Evolutionary conservation across 208 protist species (phyloP).

Genomic region (Naegleria fowleri): DNA sequence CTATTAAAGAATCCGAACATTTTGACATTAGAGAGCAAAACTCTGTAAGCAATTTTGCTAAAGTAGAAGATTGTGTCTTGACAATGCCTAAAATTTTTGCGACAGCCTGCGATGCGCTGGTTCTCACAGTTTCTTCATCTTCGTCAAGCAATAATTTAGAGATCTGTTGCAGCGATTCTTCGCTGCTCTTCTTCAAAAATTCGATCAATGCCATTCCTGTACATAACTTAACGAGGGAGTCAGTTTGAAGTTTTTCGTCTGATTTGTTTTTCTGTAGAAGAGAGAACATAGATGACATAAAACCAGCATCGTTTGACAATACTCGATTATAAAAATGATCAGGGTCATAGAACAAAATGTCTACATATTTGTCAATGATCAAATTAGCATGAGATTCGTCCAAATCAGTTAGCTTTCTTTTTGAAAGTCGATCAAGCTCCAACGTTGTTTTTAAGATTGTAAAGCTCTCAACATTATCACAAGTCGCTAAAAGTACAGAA

Average conservation of each 20-base stretch:
- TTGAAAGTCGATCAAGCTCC: neutral
- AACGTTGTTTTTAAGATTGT: neutral
- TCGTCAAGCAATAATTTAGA: neutral
- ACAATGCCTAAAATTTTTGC: neutral
- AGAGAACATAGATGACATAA: neutral
- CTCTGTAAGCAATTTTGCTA: neutral
- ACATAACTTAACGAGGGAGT: neutral
- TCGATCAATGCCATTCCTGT: neutral
- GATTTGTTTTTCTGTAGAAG: neutral
- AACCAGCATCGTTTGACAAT: neutral
- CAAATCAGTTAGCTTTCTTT: neutral
- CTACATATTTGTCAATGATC: neutral
- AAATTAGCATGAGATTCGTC: neutral
- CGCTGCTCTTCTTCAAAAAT: neutral
- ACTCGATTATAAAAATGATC: neutral
- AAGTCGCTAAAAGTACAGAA: neutral
- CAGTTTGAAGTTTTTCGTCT: neutral
- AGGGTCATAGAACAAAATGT: neutral
- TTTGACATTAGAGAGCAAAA: neutral
- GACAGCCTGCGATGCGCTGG: neutral
- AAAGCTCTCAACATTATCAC: neutral
- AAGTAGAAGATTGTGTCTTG: neutral
- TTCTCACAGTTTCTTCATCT: neutral
- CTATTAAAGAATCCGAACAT: neutral
- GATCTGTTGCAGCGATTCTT: neutral